These are phyloP conservation scores for Rhodomyrtus psidioides DNA, from an alignment of 441 rosid genomes.

Conservation along the genomic window DNA sequence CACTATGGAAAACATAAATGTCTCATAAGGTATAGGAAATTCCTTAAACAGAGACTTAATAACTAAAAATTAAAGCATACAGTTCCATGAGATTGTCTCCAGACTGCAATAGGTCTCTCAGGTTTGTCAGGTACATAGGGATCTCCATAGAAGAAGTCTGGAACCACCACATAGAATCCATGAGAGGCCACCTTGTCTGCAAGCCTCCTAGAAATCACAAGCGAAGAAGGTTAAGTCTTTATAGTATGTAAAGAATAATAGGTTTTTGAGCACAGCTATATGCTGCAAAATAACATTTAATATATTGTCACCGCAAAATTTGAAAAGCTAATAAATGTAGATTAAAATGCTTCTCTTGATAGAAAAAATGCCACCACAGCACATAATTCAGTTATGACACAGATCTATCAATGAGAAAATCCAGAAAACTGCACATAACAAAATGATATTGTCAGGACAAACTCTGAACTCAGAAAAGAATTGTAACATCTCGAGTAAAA, in stretches of 20 bases:
- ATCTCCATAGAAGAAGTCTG: slow-evolving; percentile 24
- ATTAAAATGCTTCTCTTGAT: neutral
- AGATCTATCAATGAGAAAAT: neutral
- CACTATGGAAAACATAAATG: neutral
- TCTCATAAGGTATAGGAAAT: neutral
- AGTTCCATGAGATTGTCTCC: slow-evolving; percentile 14
- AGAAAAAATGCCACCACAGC: neutral
- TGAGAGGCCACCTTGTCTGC: slow-evolving; percentile 18
- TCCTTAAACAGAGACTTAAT: neutral
- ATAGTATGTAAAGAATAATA: neutral
- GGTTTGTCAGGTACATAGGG: slow-evolving; percentile 7
- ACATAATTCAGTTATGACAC: neutral
- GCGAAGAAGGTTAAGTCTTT: neutral
- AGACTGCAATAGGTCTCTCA: slow-evolving; percentile 9
- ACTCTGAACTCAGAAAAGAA: neutral
- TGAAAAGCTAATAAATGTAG: neutral
- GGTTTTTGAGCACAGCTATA: neutral
- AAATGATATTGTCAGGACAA: neutral
- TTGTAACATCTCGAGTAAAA: neutral
- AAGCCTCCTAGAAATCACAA: slow-evolving; percentile 10
- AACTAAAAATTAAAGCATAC: neutral
- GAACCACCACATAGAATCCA: slow-evolving; percentile 24
- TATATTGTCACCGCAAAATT: neutral
- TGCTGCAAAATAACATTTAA: neutral
- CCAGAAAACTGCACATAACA: neutral